Base-by-base conservation (phyloP, 2,329 filamentous ascomycete species). In the Drechslerella dactyloides region DNA sequence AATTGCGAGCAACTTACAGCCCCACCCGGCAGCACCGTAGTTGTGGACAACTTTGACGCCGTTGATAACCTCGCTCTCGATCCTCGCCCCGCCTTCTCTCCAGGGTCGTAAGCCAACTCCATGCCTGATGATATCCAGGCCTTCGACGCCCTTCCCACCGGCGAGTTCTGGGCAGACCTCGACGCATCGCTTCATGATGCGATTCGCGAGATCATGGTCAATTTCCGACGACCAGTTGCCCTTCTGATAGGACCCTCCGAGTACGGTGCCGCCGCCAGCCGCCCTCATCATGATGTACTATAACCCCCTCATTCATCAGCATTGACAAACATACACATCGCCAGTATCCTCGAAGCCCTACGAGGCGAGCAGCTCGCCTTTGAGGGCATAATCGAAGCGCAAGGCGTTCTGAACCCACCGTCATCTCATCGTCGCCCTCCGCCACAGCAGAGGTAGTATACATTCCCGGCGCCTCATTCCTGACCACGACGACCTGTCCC, bases 201-300 rank as follows among this genome's bases (percentile, higher is more conserved):
- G 84, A 60, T 85, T 80, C 0, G 92, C 90, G n/a, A 91, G 83
- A 77, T 90, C 91, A 0, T 89, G 88, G 76, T 96, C 92, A 0
- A 89, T 87, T 74, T 88, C 84, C 40, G 87, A 85, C 75, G 94
- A 90, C 91, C 91, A 96, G 77, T 87, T 89, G 27, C 87, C 84
- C 76, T 89, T 86, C 78, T 92, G 88, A 76, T 96, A 90, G 52
- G 88, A 93, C 1, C 93, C 93, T n/a, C 92, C 93, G 1, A 96
- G 82, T 46, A 96, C 84, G 0, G 90, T 94, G 10, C 93, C 93
- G 19, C 92, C 93, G n/a, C 87, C 85, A 55, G 84, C 84, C 0
- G 92, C 90, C 27, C 93, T 85, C 76, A 87, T 87, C 92, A 97
- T 96, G 53, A 90, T 84, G 78, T 97, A 97, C 61, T 72, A 33